Conservation (phyloP, 139 green algal species). For the Micractinium conductrix region DNA sequence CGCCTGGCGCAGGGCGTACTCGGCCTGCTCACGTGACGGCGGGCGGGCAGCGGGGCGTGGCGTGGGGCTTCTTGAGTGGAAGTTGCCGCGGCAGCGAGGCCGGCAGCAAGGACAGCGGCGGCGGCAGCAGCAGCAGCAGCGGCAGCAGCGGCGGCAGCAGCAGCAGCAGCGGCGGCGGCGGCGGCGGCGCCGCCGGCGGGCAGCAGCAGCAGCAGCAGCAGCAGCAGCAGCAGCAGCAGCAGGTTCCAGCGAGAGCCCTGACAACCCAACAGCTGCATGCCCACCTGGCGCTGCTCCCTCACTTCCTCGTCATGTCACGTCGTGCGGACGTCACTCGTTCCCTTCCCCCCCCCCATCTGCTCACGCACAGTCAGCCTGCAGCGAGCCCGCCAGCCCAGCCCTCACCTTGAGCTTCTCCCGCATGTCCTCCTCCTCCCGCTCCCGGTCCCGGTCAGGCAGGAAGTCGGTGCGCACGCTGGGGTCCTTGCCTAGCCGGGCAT, state of each 20-base stretch:
- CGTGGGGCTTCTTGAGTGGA: not conserved
- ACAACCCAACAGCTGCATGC: too few relatives aligned
- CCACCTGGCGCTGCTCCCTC: not conserved
- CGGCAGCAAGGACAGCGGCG: too few relatives aligned
- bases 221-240: too few relatives aligned
- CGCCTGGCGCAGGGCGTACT: constrained; percentile 56
- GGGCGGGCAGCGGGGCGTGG: not conserved
- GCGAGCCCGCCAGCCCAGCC: not conserved
- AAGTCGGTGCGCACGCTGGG: constrained; percentile 85
- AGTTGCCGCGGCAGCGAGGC: not conserved
- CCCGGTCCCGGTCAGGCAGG: constrained; percentile 89
- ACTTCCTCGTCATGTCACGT: not conserved
- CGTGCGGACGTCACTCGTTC: not conserved
- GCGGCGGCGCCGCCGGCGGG: too few relatives aligned
- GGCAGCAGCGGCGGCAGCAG: too few relatives aligned
- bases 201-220: too few relatives aligned
- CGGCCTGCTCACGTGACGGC: not conserved
- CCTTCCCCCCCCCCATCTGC: too few relatives aligned
- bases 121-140: too few relatives aligned
- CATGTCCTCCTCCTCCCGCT: constrained; percentile 79
- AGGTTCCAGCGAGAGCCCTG: too few relatives aligned
- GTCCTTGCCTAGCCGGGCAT: constrained; percentile 87
- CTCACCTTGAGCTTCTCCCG: constrained; percentile 76
- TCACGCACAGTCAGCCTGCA: not conserved
- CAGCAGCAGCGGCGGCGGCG: too few relatives aligned